These are phyloP conservation scores for Casuarina glauca DNA, from an alignment of 306 rosid species.

Conservation along the genomic window DNA sequence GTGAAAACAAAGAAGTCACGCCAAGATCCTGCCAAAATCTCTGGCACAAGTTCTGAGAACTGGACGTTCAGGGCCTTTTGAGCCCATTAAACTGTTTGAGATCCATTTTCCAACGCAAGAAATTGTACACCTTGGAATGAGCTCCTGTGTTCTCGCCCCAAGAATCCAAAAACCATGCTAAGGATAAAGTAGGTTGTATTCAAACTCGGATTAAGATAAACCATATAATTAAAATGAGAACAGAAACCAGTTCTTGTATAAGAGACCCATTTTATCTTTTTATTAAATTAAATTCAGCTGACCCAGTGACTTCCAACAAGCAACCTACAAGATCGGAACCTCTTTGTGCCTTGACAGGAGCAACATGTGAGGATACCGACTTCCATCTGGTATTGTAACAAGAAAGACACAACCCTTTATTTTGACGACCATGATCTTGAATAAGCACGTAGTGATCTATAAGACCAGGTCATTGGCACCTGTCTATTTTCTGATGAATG, in stretches of 20 bases:
- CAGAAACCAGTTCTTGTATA: background rate
- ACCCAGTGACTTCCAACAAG: background rate
- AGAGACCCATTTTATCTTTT: background rate
- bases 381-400: background rate
- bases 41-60: background rate
- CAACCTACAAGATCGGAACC: background rate
- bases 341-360: background rate
- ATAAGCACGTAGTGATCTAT: background rate
- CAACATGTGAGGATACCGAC: background rate
- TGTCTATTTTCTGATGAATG: slow-evolving; percentile 58
- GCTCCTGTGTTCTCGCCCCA: background rate
- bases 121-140: background rate
- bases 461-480: background rate
- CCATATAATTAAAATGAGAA: background rate
- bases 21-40: background rate
- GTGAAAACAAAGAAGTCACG: background rate
- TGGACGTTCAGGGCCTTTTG: background rate
- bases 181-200: background rate
- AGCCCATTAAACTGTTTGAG: background rate
- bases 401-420: slow-evolving; percentile 32
- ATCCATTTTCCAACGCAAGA: background rate
- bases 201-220: background rate
- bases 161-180: background rate
- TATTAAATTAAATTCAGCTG: background rate
- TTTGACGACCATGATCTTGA: slow-evolving; percentile 15